Evolutionary conservation across 805 yeast species (phyloP).

Genomic region (Yarrowia keelungensis): DNA sequence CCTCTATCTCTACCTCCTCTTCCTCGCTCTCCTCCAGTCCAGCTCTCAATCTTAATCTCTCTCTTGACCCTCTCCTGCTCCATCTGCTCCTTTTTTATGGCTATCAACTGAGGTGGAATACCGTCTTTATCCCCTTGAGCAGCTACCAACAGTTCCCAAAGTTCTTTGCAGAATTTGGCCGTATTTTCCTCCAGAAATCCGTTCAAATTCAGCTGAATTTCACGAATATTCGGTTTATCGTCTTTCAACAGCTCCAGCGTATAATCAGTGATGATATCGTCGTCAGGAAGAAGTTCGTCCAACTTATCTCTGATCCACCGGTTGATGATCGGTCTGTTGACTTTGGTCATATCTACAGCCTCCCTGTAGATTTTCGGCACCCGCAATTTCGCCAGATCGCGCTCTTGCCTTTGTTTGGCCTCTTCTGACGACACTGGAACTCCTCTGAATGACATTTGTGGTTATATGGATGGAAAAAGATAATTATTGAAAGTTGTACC

Average conservation of each 20-base stretch:
- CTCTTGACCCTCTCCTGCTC: slow-evolving; percentile 49
- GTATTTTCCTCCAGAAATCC: slow-evolving; percentile 57
- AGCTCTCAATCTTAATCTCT: slow-evolving; percentile 39
- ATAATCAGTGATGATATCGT: slow-evolving; percentile 59
- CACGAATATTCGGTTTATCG: slow-evolving; percentile 52
- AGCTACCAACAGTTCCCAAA: slow-evolving; percentile 56
- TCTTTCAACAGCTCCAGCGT: slow-evolving; percentile 54
- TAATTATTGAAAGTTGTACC: no score
- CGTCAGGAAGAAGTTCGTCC: slow-evolving; percentile 56
- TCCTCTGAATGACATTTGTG: slow-evolving; percentile 26
- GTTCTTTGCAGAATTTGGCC: slow-evolving; percentile 51
- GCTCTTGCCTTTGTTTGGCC: slow-evolving; percentile 13
- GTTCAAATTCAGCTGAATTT: slow-evolving; percentile 54
- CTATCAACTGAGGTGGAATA: slow-evolving; percentile 52
- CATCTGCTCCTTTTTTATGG: slow-evolving; percentile 26
- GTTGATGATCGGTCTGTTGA: slow-evolving; percentile 53
- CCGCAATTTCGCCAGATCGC: slow-evolving; percentile 40
- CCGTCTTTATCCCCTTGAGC: slow-evolving; percentile 58
- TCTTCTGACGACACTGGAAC: slow-evolving; percentile 13
- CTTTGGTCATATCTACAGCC: slow-evolving; percentile 52
- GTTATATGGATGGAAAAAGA: not conserved
- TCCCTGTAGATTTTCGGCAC: slow-evolving; percentile 47
- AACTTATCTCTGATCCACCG: slow-evolving; percentile 53
- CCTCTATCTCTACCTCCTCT: not conserved
- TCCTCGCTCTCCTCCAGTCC: not conserved